A percentile compares a stretch with the other conserved stretches of the same genome.
phyloP scores from a whole-genome alignment of 2,329 filamentous ascomycete genomes.

The Alternaria gaisen region DNA sequence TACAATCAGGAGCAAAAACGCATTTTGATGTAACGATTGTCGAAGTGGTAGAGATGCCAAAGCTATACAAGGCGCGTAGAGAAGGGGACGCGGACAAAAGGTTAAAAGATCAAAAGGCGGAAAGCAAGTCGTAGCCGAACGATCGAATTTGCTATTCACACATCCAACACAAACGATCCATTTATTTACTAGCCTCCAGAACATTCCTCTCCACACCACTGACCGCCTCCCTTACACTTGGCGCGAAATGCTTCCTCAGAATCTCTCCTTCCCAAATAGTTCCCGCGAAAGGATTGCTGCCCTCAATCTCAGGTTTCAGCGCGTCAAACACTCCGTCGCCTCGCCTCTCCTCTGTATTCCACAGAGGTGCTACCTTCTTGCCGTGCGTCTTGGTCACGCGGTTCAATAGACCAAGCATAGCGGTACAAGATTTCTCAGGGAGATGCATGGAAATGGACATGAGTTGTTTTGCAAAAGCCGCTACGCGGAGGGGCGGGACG shows the following conservation, averaged over 20 bases:
- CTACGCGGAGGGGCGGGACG: slow-evolving; percentile 83
- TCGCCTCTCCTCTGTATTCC: slow-evolving; percentile 92
- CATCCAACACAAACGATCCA: neutral
- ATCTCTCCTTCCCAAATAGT: slow-evolving; percentile 96
- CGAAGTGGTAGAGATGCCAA: neutral
- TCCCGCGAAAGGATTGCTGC: slow-evolving; percentile 86
- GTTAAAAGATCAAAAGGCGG: neutral
- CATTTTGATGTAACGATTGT: neutral
- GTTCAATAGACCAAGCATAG: slow-evolving; percentile 78
- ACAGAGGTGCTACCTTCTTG: slow-evolving; percentile 82
- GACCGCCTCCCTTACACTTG: slow-evolving; percentile 80
- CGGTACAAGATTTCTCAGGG: slow-evolving; percentile 87
- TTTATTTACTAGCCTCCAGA: slow-evolving; percentile 37
- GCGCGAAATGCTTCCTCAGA: slow-evolving; percentile 83
- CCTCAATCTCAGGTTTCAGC: slow-evolving; percentile 74
- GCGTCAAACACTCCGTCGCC: slow-evolving; percentile 89
- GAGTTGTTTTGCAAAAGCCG: slow-evolving; percentile 91
- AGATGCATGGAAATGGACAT: slow-evolving; percentile 83
- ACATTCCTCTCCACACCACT: slow-evolving; percentile 46
- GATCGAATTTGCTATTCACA: neutral
- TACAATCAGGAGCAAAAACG: neutral
- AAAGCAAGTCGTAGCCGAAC: neutral
- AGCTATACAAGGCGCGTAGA: neutral
- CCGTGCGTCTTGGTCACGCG: slow-evolving; percentile 84
- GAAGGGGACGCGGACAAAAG: neutral